Evolutionary conservation across 2,329 filamentous ascomycete species (phyloP).

Genomic region (Rutstroemia sp.): DNA sequence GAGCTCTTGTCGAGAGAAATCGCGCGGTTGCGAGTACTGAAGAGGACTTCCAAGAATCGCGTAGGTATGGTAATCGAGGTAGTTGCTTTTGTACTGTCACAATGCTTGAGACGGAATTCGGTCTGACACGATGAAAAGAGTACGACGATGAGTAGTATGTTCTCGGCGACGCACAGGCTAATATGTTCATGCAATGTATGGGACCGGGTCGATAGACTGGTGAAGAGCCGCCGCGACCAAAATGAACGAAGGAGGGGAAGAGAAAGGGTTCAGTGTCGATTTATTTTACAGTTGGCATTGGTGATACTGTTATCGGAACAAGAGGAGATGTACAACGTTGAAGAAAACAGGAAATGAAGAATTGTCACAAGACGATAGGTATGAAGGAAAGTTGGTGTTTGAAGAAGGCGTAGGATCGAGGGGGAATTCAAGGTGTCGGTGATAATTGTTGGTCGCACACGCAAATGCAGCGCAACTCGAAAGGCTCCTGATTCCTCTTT

Average conservation of each 20-base stretch:
- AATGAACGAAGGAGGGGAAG: background rate
- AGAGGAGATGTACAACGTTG: background rate
- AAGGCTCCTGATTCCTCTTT: too few species aligned
- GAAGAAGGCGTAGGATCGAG: too few species aligned
- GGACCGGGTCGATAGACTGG: background rate
- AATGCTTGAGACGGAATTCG: slow-evolving; percentile 9
- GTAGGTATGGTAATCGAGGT: background rate
- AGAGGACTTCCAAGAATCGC: background rate
- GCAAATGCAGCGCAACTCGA: too few species aligned
- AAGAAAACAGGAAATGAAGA: background rate
- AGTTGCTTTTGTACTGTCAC: slow-evolving; percentile 2
- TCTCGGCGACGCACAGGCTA: slow-evolving; percentile 23
- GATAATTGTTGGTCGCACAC: too few species aligned
- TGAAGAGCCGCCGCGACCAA: background rate
- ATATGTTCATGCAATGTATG: slow-evolving; percentile 28
- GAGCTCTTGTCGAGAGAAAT: background rate
- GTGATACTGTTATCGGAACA: background rate
- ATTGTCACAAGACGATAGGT: background rate
- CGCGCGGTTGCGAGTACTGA: background rate
- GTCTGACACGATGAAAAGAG: slow-evolving; percentile 22
- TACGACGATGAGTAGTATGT: slow-evolving; percentile 24
- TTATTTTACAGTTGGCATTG: slow-evolving; percentile 1
- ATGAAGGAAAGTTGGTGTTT: too few species aligned
- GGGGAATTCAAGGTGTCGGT: too few species aligned
- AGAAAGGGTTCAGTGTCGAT: background rate